Conservation (phyloP, 345 rosid species). For the Dimocarpus longan region DNA sequence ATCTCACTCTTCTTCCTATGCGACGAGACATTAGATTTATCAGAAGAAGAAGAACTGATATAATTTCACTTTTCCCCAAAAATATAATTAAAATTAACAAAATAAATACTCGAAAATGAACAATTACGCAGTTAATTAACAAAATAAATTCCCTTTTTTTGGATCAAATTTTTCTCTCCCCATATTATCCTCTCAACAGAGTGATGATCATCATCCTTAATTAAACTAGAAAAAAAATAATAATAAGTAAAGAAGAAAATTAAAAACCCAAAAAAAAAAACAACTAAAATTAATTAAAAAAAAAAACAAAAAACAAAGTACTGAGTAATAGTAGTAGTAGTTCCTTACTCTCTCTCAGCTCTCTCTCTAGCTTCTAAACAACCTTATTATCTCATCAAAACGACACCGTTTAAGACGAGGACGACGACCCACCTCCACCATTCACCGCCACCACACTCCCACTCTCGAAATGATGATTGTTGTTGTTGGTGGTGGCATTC, state of each 20-base stretch:
- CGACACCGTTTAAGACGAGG: slow-evolving; percentile 38
- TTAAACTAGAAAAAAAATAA: slow-evolving; percentile 34
- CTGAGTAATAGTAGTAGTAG: slow-evolving; percentile 6
- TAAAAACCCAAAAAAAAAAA: not conserved
- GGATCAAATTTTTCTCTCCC: slow-evolving; percentile 33
- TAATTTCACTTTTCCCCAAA: not conserved
- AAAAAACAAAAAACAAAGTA: not conserved
- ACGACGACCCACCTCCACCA: slow-evolving; percentile 39
- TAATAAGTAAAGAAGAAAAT: not conserved
- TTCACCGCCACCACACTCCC: slow-evolving; percentile 25
- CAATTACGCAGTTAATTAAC: not conserved
- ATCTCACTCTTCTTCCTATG: not conserved
- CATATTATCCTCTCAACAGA: slow-evolving; percentile 35
- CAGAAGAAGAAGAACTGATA: not conserved
- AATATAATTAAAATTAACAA: not conserved
- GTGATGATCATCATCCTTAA: slow-evolving; percentile 32
- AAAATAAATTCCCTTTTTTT: slow-evolving; percentile 25
- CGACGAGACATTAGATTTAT: slow-evolving; percentile 12
- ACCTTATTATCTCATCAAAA: slow-evolving; percentile 30
- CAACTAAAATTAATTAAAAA: not conserved
- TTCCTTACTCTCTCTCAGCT: slow-evolving; percentile 28
- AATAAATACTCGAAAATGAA: not conserved
- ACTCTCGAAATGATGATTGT: slow-evolving; percentile 25
- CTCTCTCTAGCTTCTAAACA: slow-evolving; percentile 18
- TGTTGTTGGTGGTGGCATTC: not conserved